Evolutionary conservation across 75 land plant genomes (phyloP), one percentile per base, ranked within the genome.

Genomic region (Cunninghamia lanceolata): DNA sequence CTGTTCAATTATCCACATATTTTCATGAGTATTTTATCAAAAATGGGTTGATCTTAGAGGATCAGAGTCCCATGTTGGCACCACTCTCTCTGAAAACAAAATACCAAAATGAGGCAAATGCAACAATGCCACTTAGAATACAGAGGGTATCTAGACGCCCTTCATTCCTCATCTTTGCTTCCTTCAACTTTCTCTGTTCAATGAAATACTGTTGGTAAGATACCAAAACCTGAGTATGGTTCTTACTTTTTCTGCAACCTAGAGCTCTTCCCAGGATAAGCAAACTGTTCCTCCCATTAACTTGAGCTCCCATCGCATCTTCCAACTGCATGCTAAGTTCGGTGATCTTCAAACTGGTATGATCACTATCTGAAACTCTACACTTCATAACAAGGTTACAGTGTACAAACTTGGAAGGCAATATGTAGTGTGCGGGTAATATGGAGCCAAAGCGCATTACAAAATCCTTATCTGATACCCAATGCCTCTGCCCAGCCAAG

Each of bases 281-380:
- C 10, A 46, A 46, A 46, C 50, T 46, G 13, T 46, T 11, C 53
- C 78, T 56, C 45, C 98, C 98, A 82, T 94, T 93, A 45, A 94
- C 91, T 71, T 91, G 93, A 17, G 88, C 88, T 40, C 98, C 93
- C 19, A 85, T 95, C 88, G 92, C 88, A 75, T 96, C 95, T 84
- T 91, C 94, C 83, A 96, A 87, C 87, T 92, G 94, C 96, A 96
- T 92, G 86, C 94, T 94, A 96, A 86, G 50, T 10, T 9, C 9
- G 8, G 11, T 46, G 50, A 46, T 46, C 50, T 46, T 46, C 50
- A 9, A 46, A 4, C 68, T 86, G 21, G 90, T 89, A 13, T 86
- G 81, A 7, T 21, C 68, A 19, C 83, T 84, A 19, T 34, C 74
- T 42, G 10, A 86, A 19, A 89, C 50, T 36, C 89, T 86, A 76